Conservation (phyloP, 2,329 filamentous ascomycete genomes). For the Chaetomium sp. region DNA sequence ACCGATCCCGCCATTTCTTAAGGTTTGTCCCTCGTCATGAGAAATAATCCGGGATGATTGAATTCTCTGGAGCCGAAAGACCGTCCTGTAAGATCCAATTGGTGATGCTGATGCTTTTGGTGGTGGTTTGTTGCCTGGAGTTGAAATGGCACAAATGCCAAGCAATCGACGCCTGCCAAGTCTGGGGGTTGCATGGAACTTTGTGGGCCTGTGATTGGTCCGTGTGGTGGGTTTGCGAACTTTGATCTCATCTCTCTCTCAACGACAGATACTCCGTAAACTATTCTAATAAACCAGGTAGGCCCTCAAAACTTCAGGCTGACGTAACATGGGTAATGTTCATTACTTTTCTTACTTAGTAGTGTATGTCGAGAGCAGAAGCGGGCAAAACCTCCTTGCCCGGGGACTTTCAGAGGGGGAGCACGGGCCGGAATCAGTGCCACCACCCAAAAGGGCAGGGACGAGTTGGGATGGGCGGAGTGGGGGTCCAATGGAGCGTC, state of each 20-base stretch:
- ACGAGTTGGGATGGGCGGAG: no score
- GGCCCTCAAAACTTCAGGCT: no score
- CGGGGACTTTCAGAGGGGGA: no score
- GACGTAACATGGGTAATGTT: not conserved
- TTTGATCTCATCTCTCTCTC: not conserved
- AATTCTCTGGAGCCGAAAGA: not conserved
- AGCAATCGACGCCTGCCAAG: not conserved
- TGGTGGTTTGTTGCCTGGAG: slow-evolving; percentile 1
- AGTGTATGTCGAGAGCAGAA: no score
- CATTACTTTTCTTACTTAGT: not conserved
- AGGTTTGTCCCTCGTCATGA: not conserved
- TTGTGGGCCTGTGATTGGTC: not conserved
- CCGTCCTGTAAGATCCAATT: not conserved
- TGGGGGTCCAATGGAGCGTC: no score
- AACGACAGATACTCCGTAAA: not conserved
- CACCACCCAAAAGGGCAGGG: no score
- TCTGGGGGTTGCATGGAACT: no score
- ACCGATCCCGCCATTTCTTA: not conserved
- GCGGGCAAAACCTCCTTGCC: no score
- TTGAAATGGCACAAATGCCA: slow-evolving; percentile 2
- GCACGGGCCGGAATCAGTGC: no score
- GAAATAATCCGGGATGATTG: not conserved
- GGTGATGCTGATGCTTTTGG: not conserved
- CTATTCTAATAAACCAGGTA: not conserved
- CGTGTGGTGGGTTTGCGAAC: not conserved